These are phyloP conservation scores for Castanea crenata DNA, from an alignment of 306 rosid genomes.

Conservation along the genomic window DNA sequence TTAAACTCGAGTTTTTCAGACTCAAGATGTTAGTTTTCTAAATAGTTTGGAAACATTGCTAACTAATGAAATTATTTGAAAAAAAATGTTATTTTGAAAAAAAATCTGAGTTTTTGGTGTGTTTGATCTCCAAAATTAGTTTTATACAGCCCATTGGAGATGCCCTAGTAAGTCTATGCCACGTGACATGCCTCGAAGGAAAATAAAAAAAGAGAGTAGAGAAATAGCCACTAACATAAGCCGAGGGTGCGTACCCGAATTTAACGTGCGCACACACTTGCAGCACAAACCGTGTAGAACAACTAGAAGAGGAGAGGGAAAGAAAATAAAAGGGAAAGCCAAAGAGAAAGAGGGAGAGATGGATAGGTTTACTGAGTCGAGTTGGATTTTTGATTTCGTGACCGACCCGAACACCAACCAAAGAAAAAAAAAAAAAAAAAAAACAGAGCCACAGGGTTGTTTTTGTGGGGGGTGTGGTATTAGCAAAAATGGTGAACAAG, in stretches of 20 bases:
- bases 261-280: constrained; percentile 53
- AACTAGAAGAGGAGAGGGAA: constrained; percentile 16
- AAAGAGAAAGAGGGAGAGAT: constrained; percentile 26
- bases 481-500: constrained; percentile 69
- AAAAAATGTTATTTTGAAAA: no score
- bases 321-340: constrained; percentile 5
- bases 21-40: no score
- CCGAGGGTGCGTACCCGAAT: constrained; percentile 10
- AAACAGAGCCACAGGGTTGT: constrained; percentile 15
- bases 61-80: no score
- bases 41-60: no score
- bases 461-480: constrained; percentile 49
- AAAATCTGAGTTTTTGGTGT: no score
- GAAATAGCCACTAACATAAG: neutral
- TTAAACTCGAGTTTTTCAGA: no score
- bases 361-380: constrained; percentile 32
- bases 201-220: no score
- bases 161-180: no score
- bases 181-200: no score
- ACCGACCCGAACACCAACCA: neutral
- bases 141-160: no score
- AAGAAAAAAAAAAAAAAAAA: constrained; percentile 24
- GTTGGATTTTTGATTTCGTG: constrained; percentile 29
- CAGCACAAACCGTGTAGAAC: constrained; percentile 44
- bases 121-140: no score